Percentiles rank a stretch among this genome's conserved stretches.
Evolutionary conservation across 331 rosid species (phyloP).

Genomic region (Malus hybrid): DNA sequence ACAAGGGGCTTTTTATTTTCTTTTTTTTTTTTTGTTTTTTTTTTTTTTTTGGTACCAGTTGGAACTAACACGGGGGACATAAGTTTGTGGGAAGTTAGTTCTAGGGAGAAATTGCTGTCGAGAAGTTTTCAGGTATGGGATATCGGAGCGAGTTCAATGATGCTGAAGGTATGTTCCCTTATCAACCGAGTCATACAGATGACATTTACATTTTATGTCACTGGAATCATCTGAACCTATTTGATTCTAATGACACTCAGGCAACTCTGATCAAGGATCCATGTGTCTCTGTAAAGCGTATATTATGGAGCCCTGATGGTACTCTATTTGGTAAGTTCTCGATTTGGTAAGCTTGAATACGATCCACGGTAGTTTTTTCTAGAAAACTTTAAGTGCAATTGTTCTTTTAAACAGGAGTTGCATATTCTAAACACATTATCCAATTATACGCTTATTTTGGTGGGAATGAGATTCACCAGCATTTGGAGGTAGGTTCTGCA

Average conservation of each 20-base stretch:
- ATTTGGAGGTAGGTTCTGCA: slow-evolving; percentile 56
- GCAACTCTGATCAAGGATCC: slow-evolving; percentile 39
- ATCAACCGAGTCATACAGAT: not conserved
- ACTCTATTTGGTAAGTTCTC: slow-evolving; percentile 34
- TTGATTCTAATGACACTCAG: slow-evolving; percentile 24
- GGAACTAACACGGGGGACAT: slow-evolving; percentile 76
- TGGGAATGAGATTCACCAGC: slow-evolving; percentile 63
- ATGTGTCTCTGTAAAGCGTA: slow-evolving; percentile 38
- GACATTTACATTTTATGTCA: not conserved
- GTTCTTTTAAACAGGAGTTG: slow-evolving; percentile 56
- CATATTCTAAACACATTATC: slow-evolving; percentile 83
- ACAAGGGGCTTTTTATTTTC: too few species aligned
- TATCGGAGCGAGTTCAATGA: slow-evolving; percentile 48
- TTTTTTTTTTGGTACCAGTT: slow-evolving; percentile 10
- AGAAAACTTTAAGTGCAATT: not conserved
- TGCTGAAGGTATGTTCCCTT: slow-evolving; percentile 42
- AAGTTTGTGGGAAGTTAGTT: slow-evolving; percentile 80
- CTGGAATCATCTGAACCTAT: not conserved
- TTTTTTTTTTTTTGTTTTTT: not conserved
- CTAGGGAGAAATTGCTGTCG: slow-evolving; percentile 55
- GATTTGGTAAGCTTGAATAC: not conserved
- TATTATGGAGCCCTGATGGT: slow-evolving; percentile 52
- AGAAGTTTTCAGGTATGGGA: slow-evolving; percentile 70
- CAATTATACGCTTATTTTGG: slow-evolving; percentile 68
- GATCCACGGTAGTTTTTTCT: not conserved